A percentile compares a stretch with the other conserved stretches of the same genome.
Evolutionary conservation across 768 basidiomycete genomes (phyloP).

Genomic region (Roridomyces roridus): DNA sequence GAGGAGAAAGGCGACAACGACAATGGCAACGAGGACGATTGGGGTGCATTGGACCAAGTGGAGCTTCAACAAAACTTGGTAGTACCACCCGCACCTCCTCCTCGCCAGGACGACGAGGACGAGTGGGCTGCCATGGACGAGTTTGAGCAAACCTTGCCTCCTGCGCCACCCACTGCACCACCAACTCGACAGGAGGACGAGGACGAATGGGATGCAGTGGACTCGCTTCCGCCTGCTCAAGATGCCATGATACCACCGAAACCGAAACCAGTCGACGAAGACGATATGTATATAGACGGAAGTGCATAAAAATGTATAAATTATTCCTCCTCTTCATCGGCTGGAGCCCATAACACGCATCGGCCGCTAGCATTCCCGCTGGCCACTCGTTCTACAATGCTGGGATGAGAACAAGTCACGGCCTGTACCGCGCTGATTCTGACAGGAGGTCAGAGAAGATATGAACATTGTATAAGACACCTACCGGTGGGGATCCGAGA

Average conservation of each 20-base stretch:
- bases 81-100: no score
- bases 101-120: neutral
- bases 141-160: no score
- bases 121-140: neutral
- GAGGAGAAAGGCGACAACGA: no score
- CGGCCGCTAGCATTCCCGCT: conserved; percentile 83
- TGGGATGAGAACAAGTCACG: conserved; percentile 90
- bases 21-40: neutral
- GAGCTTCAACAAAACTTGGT: no score
- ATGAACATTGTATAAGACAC: conserved; percentile 1
- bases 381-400: conserved; percentile 71
- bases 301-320: conserved; percentile 9
- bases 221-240: no score
- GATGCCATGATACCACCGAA: no score
- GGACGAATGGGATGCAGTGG: conserved; percentile 76
- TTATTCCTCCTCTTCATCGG: conserved; percentile 21
- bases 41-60: neutral
- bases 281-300: conserved; percentile 64
- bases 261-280: conserved; percentile 43
- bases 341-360: conserved; percentile 80
- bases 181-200: neutral
- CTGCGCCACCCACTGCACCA: no score
- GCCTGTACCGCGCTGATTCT: conserved; percentile 87
- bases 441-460: neutral
- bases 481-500: conserved; percentile 66